These are phyloP conservation scores for Penicillium soppii DNA, from an alignment of 495 filamentous ascomycete genomes.

Conservation along the genomic window DNA sequence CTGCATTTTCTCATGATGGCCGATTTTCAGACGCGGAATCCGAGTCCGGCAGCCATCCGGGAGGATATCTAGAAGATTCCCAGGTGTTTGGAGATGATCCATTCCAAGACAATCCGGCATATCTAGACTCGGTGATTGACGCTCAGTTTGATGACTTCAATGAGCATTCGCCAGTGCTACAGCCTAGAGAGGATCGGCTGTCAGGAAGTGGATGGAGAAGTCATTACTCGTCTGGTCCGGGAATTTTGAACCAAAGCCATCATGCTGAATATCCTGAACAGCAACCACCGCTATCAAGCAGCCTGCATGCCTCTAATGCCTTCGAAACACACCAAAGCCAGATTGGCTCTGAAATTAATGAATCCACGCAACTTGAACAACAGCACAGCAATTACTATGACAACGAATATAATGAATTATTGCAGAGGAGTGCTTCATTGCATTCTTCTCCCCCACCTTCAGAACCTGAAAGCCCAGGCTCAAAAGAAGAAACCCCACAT, in stretches of 20 bases:
- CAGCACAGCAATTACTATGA: not conserved
- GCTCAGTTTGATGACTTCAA: constrained; percentile 45
- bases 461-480: constrained; percentile 23
- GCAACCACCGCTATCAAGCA: not conserved
- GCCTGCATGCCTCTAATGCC: not conserved
- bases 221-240: not conserved
- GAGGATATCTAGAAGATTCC: constrained; percentile 33
- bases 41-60: constrained; percentile 25
- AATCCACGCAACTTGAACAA: not conserved
- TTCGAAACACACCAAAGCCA: constrained; percentile 7
- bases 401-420: not conserved
- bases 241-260: not conserved
- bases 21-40: constrained; percentile 47
- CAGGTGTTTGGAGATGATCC: constrained; percentile 33
- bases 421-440: constrained; percentile 3
- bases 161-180: constrained; percentile 17
- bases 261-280: not conserved
- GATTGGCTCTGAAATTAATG: not conserved
- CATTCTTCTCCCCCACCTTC: constrained; percentile 18
- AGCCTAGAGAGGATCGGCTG: not conserved
- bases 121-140: constrained; percentile 49
- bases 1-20: constrained; percentile 40
- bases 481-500: constrained; percentile 19
- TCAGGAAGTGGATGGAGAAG: constrained; percentile 4
- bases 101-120: constrained; percentile 46